phyloP scores from a whole-genome alignment of 2,329 filamentous ascomycete genomes.

The Rhinocladiella mackenziei region DNA sequence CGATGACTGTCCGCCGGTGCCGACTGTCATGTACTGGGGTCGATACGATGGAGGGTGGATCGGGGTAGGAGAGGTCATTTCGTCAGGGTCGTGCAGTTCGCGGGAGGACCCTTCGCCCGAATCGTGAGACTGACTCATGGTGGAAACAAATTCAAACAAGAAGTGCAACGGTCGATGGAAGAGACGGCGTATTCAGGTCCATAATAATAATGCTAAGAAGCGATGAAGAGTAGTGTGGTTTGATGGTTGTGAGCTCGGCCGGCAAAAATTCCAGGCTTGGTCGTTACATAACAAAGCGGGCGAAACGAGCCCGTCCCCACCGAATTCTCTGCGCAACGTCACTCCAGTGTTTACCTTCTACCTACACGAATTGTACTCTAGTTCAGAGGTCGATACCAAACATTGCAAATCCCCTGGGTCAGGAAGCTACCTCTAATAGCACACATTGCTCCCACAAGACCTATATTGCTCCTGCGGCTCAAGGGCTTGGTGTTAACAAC shows the following conservation, averaged over 20 bases:
- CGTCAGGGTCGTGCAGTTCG: slow-evolving; percentile 8
- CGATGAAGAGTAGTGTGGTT: not conserved
- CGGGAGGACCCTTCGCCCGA: slow-evolving; percentile 13
- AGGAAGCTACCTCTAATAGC: too few relatives aligned
- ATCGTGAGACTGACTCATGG: slow-evolving; percentile 20
- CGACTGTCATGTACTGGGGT: slow-evolving; percentile 83
- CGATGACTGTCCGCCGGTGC: slow-evolving; percentile 73
- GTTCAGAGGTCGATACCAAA: too few relatives aligned
- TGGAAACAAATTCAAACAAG: slow-evolving; percentile 7
- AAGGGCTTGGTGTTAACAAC: too few relatives aligned
- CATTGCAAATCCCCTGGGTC: too few relatives aligned
- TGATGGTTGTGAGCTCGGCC: not conserved
- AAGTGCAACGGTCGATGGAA: not conserved
- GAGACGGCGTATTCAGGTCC: not conserved
- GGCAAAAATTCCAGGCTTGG: not conserved
- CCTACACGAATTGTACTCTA: too few relatives aligned
- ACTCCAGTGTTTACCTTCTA: slow-evolving; percentile 1
- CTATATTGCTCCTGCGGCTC: too few relatives aligned
- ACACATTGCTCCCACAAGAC: too few relatives aligned
- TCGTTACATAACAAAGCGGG: not conserved
- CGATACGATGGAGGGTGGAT: slow-evolving; percentile 12
- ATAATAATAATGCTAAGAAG: slow-evolving; percentile 1
- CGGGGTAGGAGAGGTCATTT: slow-evolving; percentile 16
- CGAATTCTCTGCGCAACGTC: slow-evolving; percentile 2
- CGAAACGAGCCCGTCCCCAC: not conserved